These are phyloP conservation scores for Rhodamnia rubescens DNA, from an alignment of 345 rosid genomes.

Conservation along the genomic window DNA sequence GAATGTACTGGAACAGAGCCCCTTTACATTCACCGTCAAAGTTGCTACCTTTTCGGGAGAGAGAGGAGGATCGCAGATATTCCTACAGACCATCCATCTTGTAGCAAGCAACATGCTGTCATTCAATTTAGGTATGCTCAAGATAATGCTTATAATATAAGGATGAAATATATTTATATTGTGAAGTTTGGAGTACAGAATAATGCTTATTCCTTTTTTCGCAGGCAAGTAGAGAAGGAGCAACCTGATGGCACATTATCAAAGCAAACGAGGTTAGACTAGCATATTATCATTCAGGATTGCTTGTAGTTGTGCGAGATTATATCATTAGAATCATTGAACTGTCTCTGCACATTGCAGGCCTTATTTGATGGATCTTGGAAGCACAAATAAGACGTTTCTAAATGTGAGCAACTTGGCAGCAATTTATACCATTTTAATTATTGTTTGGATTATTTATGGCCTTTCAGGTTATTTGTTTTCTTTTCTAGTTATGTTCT, in stretches of 20 bases:
- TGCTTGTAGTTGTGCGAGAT: background rate
- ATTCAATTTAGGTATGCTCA: slow-evolving; percentile 64
- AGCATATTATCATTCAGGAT: background rate
- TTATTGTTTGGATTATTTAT: background rate
- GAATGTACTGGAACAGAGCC: slow-evolving; percentile 51
- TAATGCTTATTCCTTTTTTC: slow-evolving; percentile 1
- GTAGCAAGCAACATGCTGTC: slow-evolving; percentile 99
- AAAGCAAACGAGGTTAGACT: slow-evolving; percentile 55
- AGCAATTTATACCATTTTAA: background rate
- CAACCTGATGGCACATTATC: slow-evolving; percentile 56
- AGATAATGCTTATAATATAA: background rate
- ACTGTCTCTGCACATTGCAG: slow-evolving; percentile 19
- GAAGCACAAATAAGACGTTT: slow-evolving; percentile 90
- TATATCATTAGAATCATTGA: background rate
- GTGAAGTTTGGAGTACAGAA: background rate
- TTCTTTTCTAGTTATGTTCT: slow-evolving; percentile 4
- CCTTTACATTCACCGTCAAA: slow-evolving; percentile 87
- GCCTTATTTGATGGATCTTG: slow-evolving; percentile 97
- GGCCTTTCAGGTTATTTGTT: background rate
- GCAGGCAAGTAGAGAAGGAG: slow-evolving; percentile 74
- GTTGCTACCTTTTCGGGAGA: slow-evolving; percentile 92
- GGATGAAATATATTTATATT: background rate
- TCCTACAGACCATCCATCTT: slow-evolving; percentile 98
- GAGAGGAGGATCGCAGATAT: slow-evolving; percentile 90
- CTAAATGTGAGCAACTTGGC: slow-evolving; percentile 53